Percentiles rank a stretch among this genome's conserved stretches.
phyloP scores from a whole-genome alignment of 1,139 yeast genomes.

The Yamadazyma spencermartinsiae region DNA sequence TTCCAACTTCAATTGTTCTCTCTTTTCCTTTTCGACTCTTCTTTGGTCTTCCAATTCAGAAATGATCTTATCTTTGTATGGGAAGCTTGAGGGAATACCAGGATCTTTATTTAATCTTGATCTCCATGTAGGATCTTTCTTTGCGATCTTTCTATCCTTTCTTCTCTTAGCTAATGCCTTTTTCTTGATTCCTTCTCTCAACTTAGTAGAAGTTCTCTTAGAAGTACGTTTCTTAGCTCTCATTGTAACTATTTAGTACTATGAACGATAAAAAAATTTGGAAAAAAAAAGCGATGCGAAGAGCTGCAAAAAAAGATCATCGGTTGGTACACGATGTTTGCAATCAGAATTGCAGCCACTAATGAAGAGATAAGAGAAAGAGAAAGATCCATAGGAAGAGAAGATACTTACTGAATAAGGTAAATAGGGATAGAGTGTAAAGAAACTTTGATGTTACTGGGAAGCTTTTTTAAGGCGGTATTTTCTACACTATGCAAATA shows the following conservation, averaged over 20 bases:
- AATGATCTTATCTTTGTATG: constrained; percentile 83
- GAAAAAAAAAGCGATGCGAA: constrained; percentile 1
- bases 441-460: neutral
- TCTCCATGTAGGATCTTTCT: constrained; percentile 93
- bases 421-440: neutral
- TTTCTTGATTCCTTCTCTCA: constrained; percentile 95
- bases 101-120: constrained; percentile 82
- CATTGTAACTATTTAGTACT: constrained; percentile 19
- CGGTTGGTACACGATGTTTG: neutral
- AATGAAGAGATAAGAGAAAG: neutral
- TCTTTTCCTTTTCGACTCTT: constrained; percentile 61
- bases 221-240: constrained; percentile 70
- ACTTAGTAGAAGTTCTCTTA: constrained; percentile 85
- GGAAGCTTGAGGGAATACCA: constrained; percentile 93
- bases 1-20: constrained; percentile 48
- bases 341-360: neutral
- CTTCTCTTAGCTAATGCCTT: constrained; percentile 91
- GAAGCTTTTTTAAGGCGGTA: neutral
- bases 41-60: constrained; percentile 77
- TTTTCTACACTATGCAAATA: neutral
- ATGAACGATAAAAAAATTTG: constrained; percentile 4
- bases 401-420: no score
- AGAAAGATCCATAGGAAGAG: no score
- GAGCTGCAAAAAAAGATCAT: constrained; percentile 1
- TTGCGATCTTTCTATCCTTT: constrained; percentile 76